Conservation (phyloP, 257 asterid genomes). For the Scutellaria minor region DNA sequence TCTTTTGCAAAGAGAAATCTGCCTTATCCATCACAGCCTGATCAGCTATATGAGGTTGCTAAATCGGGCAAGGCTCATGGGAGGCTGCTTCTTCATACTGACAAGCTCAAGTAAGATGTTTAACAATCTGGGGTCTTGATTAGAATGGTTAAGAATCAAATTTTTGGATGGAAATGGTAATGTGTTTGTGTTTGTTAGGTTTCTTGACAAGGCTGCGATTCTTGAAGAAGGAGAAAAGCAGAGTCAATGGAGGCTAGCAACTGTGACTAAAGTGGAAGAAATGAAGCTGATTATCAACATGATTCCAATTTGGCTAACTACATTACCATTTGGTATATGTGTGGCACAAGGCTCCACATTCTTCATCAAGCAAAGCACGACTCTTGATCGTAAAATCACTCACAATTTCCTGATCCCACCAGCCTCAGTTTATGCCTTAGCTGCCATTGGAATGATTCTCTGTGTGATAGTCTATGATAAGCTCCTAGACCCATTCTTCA, state of each 20-base stretch:
- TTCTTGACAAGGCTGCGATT: slow-evolving; percentile 87
- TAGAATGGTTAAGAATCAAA: background rate
- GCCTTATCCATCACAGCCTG: slow-evolving; percentile 46
- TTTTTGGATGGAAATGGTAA: background rate
- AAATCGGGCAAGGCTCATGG: slow-evolving; percentile 46
- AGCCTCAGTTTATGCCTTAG: slow-evolving; percentile 61
- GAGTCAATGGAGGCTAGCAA: slow-evolving; percentile 67
- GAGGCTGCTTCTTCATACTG: slow-evolving; percentile 70
- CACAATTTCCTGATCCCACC: slow-evolving; percentile 61
- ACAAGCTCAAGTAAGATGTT: slow-evolving; percentile 57
- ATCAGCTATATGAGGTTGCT: slow-evolving; percentile 64
- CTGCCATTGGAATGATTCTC: slow-evolving; percentile 76
- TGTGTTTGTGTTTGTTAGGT: slow-evolving; percentile 48
- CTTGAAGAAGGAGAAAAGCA: slow-evolving; percentile 43
- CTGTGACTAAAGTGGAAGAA: slow-evolving; percentile 83
- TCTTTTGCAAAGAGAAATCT: slow-evolving; percentile 68
- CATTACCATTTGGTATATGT: slow-evolving; percentile 76
- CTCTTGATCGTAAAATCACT: slow-evolving; percentile 52
- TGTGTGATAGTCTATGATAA: slow-evolving; percentile 65
- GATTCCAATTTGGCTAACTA: slow-evolving; percentile 83
- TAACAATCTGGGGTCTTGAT: background rate
- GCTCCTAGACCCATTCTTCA: slow-evolving; percentile 62
- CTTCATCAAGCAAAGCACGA: slow-evolving; percentile 83
- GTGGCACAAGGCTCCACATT: slow-evolving; percentile 78
- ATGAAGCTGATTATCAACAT: slow-evolving; percentile 70